Conservation (phyloP, 108 stramenopile species). For the Cyclotella atomus region DNA sequence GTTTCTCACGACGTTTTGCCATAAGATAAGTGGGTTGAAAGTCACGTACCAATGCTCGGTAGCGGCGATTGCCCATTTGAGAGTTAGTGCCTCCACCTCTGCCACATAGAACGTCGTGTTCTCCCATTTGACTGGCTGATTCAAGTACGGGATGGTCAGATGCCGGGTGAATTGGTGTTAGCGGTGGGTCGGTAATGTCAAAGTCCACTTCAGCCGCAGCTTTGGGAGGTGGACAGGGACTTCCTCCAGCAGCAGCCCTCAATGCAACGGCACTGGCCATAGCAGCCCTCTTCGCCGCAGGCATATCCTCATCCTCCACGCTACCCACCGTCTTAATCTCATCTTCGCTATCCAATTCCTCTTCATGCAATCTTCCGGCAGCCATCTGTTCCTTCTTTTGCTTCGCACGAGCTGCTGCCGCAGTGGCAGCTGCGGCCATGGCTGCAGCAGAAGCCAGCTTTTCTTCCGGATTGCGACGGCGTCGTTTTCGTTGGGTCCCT, state of each 20-base stretch:
- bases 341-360: no score
- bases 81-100: conserved; percentile 90
- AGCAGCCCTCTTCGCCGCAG: conserved; percentile 45
- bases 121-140: conserved; percentile 60
- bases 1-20: conserved; percentile 86
- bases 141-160: conserved; percentile 61
- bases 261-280: conserved; percentile 46
- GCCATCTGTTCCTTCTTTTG: no score
- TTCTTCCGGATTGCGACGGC: no score
- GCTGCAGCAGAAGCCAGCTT: no score
- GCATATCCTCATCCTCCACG: conserved; percentile 43
- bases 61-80: conserved; percentile 86
- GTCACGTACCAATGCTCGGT: conserved; percentile 81
- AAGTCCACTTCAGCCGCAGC: conserved; percentile 80
- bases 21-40: conserved; percentile 88
- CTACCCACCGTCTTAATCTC: no score
- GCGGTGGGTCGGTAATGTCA: conserved; percentile 80
- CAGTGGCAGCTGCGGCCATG: no score
- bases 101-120: conserved; percentile 83
- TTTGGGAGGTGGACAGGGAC: conserved; percentile 54
- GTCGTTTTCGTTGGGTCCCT: no score
- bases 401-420: no score
- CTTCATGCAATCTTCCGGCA: no score
- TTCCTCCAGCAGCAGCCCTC: conserved; percentile 43
- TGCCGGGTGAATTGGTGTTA: conserved; percentile 60